Conservation (phyloP, 805 yeast species). For the Metschnikowia matae region DNA sequence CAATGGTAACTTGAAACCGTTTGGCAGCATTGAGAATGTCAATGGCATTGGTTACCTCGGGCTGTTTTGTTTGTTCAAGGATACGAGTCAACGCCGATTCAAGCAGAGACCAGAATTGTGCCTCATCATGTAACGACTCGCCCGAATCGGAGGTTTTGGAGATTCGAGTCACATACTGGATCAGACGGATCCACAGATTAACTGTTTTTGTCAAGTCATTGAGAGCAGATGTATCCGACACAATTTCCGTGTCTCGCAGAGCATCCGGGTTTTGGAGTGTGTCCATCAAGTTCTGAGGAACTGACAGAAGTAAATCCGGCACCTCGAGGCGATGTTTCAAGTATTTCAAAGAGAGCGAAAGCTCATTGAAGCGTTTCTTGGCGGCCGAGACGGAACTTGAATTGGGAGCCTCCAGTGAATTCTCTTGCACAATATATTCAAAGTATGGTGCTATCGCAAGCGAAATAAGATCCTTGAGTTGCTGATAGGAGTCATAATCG, state of each 20-base stretch:
- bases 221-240: conserved; percentile 49
- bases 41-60: conserved; percentile 54
- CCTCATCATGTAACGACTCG: conserved; percentile 54
- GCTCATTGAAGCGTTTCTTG: conserved; percentile 63
- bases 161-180: conserved; percentile 53
- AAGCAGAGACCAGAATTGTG: conserved; percentile 73
- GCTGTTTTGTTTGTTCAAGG: conserved; percentile 52
- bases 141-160: conserved; percentile 54
- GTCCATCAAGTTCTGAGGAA: conserved; percentile 46
- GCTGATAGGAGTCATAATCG: conserved; percentile 39
- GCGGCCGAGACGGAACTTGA: conserved; percentile 9
- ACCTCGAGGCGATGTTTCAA: conserved; percentile 62
- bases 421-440: conserved; percentile 38
- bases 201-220: conserved; percentile 68
- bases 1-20: conserved; percentile 74
- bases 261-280: conserved; percentile 23
- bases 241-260: conserved; percentile 20
- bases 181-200: conserved; percentile 68
- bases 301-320: conserved; percentile 54
- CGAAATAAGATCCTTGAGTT: conserved; percentile 54
- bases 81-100: conserved; percentile 56
- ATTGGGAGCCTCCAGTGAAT: conserved; percentile 6
- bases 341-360: conserved; percentile 62
- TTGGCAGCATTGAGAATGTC: conserved; percentile 63
- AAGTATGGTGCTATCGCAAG: conserved; percentile 69